Evolutionary conservation across 768 basidiomycete species (phyloP).

Genomic region (Boletus vermiculosoides): DNA sequence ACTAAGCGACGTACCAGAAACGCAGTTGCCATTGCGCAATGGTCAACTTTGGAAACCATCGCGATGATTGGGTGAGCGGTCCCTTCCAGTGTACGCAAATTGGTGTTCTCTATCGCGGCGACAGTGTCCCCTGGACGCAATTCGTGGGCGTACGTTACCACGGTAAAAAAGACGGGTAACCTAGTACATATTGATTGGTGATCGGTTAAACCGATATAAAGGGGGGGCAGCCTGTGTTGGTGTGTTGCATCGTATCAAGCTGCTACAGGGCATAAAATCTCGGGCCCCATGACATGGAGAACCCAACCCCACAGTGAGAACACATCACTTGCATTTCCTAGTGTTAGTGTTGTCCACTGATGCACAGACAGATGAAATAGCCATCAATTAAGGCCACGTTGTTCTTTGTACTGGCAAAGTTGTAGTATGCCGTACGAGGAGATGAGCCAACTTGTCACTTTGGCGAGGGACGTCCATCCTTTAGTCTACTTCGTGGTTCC

Average conservation of each 20-base stretch:
- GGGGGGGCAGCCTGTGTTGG: background rate
- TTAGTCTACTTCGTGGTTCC: constrained; percentile 29
- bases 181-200: background rate
- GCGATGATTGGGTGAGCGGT: constrained; percentile 26
- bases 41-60: constrained; percentile 28
- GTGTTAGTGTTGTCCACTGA: background rate
- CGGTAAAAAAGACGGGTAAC: background rate
- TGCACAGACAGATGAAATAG: background rate
- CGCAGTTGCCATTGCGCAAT: constrained; percentile 17
- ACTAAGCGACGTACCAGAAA: constrained; percentile 32
- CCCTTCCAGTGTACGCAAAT: background rate
- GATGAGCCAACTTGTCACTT: background rate
- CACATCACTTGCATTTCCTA: background rate
- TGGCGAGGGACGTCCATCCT: constrained; percentile 9
- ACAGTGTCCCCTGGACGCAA: constrained; percentile 12
- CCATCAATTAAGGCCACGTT: background rate
- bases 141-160: background rate
- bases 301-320: background rate
- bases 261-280: background rate
- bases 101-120: constrained; percentile 23
- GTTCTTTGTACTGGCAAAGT: background rate
- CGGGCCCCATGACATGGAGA: background rate
- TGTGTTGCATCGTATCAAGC: background rate
- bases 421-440: background rate
- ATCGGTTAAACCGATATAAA: background rate